These are phyloP conservation scores for Sorghum bicolor DNA, from an alignment of 176 grass and related monocot genomes.

Conservation along the genomic window Sorghum_bicolor_NCBIv3 NC_012870.2:4022001-4022500, in stretches of 20 bases:
- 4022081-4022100: constrained; percentile 62
- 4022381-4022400: constrained; percentile 85
- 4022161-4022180: not conserved
- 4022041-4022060: constrained; percentile 38
- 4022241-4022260: not conserved
- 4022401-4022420: constrained; percentile 76
- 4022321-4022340: constrained; percentile 67
- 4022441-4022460: constrained; percentile 81
- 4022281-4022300: not conserved
- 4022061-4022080: constrained; percentile 47
- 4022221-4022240: constrained; percentile 80
- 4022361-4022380: constrained; percentile 75
- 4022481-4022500: not conserved
- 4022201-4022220: constrained; percentile 45
- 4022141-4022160: not conserved
- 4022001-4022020: not conserved
- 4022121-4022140: not conserved
- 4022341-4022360: constrained; percentile 61
- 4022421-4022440: constrained; percentile 45
- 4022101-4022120: not conserved
- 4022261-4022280: not conserved
- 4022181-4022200: constrained; percentile 33
- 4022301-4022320: not conserved
- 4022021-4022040: constrained; percentile 53
- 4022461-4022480: constrained; percentile 53